Conservation (phyloP, 352 stramenopile species). For the Globisporangium barbulae region DNA sequence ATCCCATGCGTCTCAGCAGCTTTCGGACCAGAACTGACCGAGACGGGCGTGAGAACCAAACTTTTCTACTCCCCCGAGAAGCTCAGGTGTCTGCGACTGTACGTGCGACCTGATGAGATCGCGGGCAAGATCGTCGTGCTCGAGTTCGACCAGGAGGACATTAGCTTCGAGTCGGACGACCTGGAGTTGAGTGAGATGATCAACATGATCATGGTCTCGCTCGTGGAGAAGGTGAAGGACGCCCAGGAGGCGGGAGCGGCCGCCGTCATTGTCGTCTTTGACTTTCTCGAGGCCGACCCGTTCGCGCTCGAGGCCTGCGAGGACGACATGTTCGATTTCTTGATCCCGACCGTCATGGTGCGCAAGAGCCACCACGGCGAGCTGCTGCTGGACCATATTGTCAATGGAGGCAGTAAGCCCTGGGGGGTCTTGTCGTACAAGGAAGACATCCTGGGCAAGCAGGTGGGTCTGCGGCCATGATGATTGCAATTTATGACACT, state of each 20-base stretch:
- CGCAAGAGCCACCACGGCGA: conserved; percentile 53
- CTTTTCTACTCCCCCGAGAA: conserved; percentile 70
- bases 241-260: conserved; percentile 54
- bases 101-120: conserved; percentile 64
- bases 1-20: conserved; percentile 55
- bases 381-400: conserved; percentile 51
- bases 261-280: conserved; percentile 59
- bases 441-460: conserved; percentile 64
- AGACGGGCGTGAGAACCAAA: conserved; percentile 32
- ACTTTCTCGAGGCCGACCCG: conserved; percentile 64
- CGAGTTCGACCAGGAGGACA: conserved; percentile 61
- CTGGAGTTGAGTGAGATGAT: conserved; percentile 63
- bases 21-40: conserved; percentile 44
- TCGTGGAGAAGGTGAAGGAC: conserved; percentile 75
- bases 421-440: conserved; percentile 55
- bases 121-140: conserved; percentile 65
- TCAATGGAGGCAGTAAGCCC: conserved; percentile 27
- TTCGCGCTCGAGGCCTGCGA: conserved; percentile 54
- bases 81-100: conserved; percentile 52
- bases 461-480: conserved; percentile 28
- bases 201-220: conserved; percentile 52
- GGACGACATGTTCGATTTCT: conserved; percentile 50
- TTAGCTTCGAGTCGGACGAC: conserved; percentile 45
- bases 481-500: neutral
- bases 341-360: conserved; percentile 67